Base-by-base conservation (phyloP, 345 rosid species). In the Linum tenue region DNA sequence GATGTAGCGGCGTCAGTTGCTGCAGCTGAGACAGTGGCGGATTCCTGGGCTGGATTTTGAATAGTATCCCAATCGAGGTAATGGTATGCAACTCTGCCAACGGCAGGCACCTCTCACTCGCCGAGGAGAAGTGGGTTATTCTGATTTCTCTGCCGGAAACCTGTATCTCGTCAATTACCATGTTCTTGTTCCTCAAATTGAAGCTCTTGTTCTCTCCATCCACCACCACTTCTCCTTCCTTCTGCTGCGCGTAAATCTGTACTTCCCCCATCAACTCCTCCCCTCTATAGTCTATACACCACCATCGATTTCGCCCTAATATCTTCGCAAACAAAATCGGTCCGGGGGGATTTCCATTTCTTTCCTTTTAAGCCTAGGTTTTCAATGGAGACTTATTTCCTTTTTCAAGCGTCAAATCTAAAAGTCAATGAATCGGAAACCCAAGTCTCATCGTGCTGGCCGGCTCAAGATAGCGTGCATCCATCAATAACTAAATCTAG, bases 81-180 rank as follows among this genome's bases (percentile, higher is more conserved):
- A 95, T 65, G 62, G 94, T 87, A 81, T 85, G 87, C 8, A 95
- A 90, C 40, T 91, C 98, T 39, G 98, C 84, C 37, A 95, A 89
- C 68, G 98, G 99, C 39, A 91, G 87, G 71, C 98, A 91, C 66
- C 99, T 95, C 79, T 95, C 96, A 73, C 99, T 89, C 59, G 87
- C 64, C 75, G 72, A 77, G 60, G 98, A 84, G 73, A 89, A 85
- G 77, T 76, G 75, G 68, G 77, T 76, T 53, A 87, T 84, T 56
- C 77, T 85, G 86, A 95, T 81, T 69, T 82, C 95, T 70, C 77
- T 87, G 62, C 61, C 55, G 48, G 6, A 36, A 88, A 80, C 74
- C 75, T 78, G 38, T 42, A 69, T 80, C 74, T 79, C 75, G 64
- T 86, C 97, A 3, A 48, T 6, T 64, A 84, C 75, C 43, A 63